phyloP scores from a whole-genome alignment of 495 filamentous ascomycete species.

The Aspergillus incahuasiensis region DNA sequence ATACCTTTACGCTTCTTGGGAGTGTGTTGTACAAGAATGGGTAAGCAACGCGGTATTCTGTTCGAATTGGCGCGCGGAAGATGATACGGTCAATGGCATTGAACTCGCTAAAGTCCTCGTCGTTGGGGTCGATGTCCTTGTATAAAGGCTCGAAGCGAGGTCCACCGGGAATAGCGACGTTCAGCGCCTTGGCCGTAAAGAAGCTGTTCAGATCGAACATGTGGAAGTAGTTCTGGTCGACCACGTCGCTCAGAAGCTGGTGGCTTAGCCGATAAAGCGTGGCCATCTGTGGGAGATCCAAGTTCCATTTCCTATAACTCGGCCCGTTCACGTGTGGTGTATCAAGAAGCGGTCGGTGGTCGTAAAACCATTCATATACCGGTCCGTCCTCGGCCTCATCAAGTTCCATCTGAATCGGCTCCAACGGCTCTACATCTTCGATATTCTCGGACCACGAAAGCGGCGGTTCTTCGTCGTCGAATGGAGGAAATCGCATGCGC shows the following conservation, averaged over 20 bases:
- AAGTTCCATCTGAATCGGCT: conserved; percentile 98
- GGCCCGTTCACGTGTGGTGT: conserved; percentile 94
- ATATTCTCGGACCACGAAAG: conserved; percentile 98
- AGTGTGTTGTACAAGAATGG: conserved; percentile 96
- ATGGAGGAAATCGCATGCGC: conserved; percentile 97
- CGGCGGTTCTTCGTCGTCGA: conserved; percentile 98
- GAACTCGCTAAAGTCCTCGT: conserved; percentile 99
- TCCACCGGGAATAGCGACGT: conserved; percentile 94
- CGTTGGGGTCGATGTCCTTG: conserved; percentile 98
- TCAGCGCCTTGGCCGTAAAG: conserved; percentile 93
- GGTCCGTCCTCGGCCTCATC: conserved; percentile 92
- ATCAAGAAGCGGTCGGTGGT: conserved; percentile 86
- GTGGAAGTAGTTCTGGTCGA: conserved; percentile 96
- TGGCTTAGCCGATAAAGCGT: conserved; percentile 88
- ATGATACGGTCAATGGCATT: conserved; percentile 99
- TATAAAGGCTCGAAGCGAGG: conserved; percentile 97
- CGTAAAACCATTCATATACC: conserved; percentile 96
- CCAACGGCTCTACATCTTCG: conserved; percentile 94
- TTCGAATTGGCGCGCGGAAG: conserved; percentile 91
- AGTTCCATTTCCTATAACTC: conserved; percentile 95
- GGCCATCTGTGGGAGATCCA: conserved; percentile 93
- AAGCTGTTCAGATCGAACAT: conserved; percentile 97
- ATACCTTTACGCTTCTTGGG: conserved; percentile 86
- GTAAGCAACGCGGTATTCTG: conserved; percentile 91
- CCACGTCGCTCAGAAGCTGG: conserved; percentile 84